Evolutionary conservation across 2,329 filamentous ascomycete species (phyloP), one percentile per base, ranked within the genome.

Genomic region (Polytolypa hystricis): DNA sequence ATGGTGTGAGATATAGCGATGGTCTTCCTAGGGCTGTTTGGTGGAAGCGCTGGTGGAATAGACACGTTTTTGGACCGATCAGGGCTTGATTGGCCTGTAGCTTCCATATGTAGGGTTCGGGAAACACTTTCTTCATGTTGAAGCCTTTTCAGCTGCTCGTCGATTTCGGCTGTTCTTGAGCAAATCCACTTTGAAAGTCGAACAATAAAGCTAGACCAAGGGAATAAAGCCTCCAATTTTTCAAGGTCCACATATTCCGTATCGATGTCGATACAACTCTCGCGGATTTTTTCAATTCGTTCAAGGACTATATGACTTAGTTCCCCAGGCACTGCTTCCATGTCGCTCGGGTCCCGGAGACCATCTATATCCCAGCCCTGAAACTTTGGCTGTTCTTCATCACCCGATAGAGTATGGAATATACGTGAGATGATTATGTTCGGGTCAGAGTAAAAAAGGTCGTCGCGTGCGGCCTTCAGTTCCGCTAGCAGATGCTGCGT

Each of bases 131-230:
- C 48, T 9, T 65, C 45, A n/a, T 66, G 65, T 2, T 67, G 68
- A 40, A 64, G 58, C 2, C 46, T 33, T 7, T 53, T 46, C 12
- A 77, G 56, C 1, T 58, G 52, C 2, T 47, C 35, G 14, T 60
- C 51, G 28, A 77, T 61, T 40, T 75, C 67, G 4, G 51, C 46
- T 20, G 58, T 55, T 14, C 69, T 61, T 5, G 48, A 44, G 38
- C 62, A 60, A 14, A 64, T 56, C 69, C 73, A 77, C 12, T 58
- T 47, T 1, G 66, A 53, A 4, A 66, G 50, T 6, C 60, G 51
- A 1, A 64, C 43, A 4, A 70, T 49, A 35, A 75, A 71, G 2
- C 53, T 46, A 0, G 58, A 46, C 71, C 72, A 77, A 3, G 64
- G 58, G 47, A 67, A 79, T 2, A 48, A 43, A 2, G 52, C 48